Percentiles rank a stretch among this genome's conserved stretches.
Evolutionary conservation across 805 yeast genomes (phyloP).

Genomic region (Cyberlindnera xylosilytica): DNA sequence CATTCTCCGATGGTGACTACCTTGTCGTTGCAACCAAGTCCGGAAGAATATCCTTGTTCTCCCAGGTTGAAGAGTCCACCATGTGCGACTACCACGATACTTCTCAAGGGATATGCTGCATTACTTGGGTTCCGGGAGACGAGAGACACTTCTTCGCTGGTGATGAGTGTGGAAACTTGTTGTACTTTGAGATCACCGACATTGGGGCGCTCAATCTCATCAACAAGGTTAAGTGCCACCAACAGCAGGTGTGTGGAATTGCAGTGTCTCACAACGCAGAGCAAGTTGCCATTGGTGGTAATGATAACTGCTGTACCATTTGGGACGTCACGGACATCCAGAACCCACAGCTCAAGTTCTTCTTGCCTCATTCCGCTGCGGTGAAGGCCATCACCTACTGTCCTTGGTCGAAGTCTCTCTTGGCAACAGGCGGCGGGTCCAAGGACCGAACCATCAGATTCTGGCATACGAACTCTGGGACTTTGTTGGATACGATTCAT

Average conservation of each 20-base stretch:
- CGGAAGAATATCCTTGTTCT: constrained; percentile 50
- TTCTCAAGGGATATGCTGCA: constrained; percentile 47
- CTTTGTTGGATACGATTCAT: constrained; percentile 51
- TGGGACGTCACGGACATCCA: constrained; percentile 57
- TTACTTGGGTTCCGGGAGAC: constrained; percentile 54
- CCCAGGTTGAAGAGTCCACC: constrained; percentile 28
- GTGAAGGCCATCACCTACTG: constrained; percentile 88
- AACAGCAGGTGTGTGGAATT: constrained; percentile 64
- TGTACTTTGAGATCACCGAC: constrained; percentile 31
- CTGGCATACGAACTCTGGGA: constrained; percentile 85
- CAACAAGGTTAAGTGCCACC: constrained; percentile 41
- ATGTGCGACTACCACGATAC: constrained; percentile 25
- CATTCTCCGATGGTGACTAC: constrained; percentile 47
- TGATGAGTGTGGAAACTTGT: constrained; percentile 60
- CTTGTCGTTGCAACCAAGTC: constrained; percentile 55
- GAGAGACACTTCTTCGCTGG: constrained; percentile 51
- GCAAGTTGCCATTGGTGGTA: constrained; percentile 77
- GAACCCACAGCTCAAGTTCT: constrained; percentile 43
- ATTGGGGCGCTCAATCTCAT: constrained; percentile 22
- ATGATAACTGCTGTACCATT: constrained; percentile 74
- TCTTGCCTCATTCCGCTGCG: constrained; percentile 74
- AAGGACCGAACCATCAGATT: constrained; percentile 76
- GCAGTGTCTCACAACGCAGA: constrained; percentile 51
- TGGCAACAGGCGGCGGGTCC: constrained; percentile 92
- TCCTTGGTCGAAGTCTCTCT: constrained; percentile 78